A percentile compares a stretch with the other conserved stretches of the same genome.
These are phyloP conservation scores for Porogramme epimiltina DNA, from an alignment of 1,284 basidiomycete genomes.

Conservation along the genomic window DNA sequence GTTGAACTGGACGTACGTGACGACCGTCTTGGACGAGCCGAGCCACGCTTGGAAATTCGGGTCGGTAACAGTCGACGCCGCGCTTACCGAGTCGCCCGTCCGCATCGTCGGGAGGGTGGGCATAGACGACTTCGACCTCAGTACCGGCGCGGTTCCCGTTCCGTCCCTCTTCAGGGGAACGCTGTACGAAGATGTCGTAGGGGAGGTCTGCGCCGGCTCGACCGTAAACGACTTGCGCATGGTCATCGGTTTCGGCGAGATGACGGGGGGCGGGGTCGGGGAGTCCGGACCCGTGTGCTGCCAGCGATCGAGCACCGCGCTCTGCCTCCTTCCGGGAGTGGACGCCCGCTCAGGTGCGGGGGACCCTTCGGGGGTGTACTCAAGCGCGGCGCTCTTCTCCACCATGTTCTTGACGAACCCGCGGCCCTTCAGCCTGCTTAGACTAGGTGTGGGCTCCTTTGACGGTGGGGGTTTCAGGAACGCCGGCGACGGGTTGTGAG, in stretches of 20 bases:
- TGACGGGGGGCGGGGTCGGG: constrained; percentile 25
- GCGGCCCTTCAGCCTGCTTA: constrained; percentile 78
- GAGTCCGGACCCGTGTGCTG: constrained; percentile 33
- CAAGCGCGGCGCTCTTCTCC: constrained; percentile 59
- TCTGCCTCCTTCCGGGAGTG: constrained; percentile 22
- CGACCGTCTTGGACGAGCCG: constrained; percentile 51
- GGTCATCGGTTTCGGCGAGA: constrained; percentile 40
- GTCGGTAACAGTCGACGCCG: constrained; percentile 24
- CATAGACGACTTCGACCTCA: constrained; percentile 28
- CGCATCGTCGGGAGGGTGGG: constrained; percentile 24
- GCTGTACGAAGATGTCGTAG: constrained; percentile 22
- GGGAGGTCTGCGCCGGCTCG: constrained; percentile 26
- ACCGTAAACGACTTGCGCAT: constrained; percentile 45
- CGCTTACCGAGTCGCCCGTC: constrained; percentile 19
- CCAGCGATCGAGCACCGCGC: constrained; percentile 72
- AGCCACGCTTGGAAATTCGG: constrained; percentile 26
- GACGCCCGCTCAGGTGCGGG: constrained; percentile 25
- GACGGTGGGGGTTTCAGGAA: constrained; percentile 56
- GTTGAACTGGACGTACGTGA: constrained; percentile 52
- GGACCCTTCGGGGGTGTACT: constrained; percentile 24
- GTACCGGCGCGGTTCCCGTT: constrained; percentile 17
- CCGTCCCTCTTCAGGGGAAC: constrained; percentile 25
- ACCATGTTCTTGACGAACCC: constrained; percentile 83
- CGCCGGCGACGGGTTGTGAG: constrained; percentile 51
- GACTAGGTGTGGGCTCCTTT: constrained; percentile 78